Percentiles rank a stretch among this genome's conserved stretches.
These are phyloP conservation scores for Hypoxylon sp. DNA, from an alignment of 2,329 filamentous ascomycete species.

Conservation along the genomic window DNA sequence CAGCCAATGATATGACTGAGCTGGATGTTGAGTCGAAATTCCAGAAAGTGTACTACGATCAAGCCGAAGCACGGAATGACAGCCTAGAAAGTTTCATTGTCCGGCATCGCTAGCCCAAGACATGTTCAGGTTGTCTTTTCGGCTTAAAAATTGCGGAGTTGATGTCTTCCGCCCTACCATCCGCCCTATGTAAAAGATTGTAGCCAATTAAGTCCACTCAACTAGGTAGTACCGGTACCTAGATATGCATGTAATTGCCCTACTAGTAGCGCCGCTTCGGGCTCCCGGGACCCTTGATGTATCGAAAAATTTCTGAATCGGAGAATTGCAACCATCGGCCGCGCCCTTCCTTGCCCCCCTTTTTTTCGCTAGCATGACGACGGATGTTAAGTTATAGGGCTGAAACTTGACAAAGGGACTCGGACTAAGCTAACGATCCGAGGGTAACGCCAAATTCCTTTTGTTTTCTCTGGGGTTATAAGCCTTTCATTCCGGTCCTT, in stretches of 20 bases:
- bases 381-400: background rate
- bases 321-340: constrained; percentile 15
- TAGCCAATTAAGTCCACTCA: constrained; percentile 7
- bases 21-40: background rate
- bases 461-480: background rate
- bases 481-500: background rate
- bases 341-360: constrained; percentile 3
- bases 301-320: constrained; percentile 13
- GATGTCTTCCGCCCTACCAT: constrained; percentile 16
- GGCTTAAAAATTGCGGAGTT: background rate
- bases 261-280: constrained; percentile 8
- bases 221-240: too few relatives aligned
- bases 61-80: background rate
- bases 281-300: constrained; percentile 4
- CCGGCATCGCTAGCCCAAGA: background rate
- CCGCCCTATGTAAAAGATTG: constrained; percentile 3
- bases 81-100: background rate
- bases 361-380: background rate
- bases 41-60: background rate
- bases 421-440: constrained; percentile 1
- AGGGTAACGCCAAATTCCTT: background rate
- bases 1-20: background rate
- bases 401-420: constrained; percentile 17
- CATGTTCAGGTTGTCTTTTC: background rate
- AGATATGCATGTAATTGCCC: background rate